phyloP scores from a whole-genome alignment of 805 yeast genomes.

The Lipomyces sp. region DNA sequence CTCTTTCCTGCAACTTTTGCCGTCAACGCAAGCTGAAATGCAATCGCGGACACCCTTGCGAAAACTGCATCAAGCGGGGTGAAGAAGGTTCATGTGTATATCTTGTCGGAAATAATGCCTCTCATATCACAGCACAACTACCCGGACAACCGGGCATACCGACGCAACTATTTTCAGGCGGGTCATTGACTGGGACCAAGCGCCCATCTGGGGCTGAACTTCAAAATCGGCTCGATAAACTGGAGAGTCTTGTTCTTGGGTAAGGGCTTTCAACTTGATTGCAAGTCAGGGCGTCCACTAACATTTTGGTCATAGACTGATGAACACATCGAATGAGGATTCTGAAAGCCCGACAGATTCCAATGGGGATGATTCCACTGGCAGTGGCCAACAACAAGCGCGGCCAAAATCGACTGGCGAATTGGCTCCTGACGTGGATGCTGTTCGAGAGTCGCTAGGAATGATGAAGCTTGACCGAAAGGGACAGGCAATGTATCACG shows the following conservation, averaged over 20 bases:
- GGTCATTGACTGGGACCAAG: conserved; percentile 1
- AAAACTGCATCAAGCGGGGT: conserved; percentile 35
- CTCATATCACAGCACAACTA: conserved; percentile 6
- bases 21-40: conserved; percentile 38
- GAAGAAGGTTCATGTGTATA: conserved; percentile 26
- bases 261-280: no score
- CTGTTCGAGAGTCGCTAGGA: conserved; percentile 36
- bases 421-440: conserved; percentile 22
- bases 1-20: conserved; percentile 37
- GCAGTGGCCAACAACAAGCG: background rate
- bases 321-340: conserved; percentile 17
- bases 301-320: conserved; percentile 6
- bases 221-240: conserved; percentile 33
- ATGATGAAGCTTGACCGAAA: conserved; percentile 37
- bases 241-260: conserved; percentile 34
- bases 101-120: conserved; percentile 13
- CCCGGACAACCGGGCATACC: conserved; percentile 9
- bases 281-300: no score
- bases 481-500: conserved; percentile 38
- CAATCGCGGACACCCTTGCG: conserved; percentile 38
- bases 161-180: conserved; percentile 5
- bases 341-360: conserved; percentile 22
- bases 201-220: conserved; percentile 28
- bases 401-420: conserved; percentile 6
- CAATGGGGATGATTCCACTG: conserved; percentile 5